Evolutionary conservation across 331 rosid genomes (phyloP).

Genomic region (Cydonia oblonga): DNA sequence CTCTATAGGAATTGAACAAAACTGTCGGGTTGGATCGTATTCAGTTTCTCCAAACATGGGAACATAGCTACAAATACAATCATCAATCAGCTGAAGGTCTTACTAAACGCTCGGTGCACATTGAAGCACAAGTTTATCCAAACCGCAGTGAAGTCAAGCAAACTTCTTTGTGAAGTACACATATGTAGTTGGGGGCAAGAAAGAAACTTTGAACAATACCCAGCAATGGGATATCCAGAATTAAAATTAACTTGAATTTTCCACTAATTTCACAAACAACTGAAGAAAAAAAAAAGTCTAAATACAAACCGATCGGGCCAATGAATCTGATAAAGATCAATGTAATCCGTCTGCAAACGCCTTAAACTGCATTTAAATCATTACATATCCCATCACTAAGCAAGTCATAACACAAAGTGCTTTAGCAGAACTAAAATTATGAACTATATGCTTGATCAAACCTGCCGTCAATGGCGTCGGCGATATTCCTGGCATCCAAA

Average conservation of each 20-base stretch:
- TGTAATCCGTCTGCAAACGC: conserved; percentile 65
- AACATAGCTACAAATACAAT: conserved; percentile 45
- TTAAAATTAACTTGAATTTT: not conserved
- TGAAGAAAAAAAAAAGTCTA: conserved; percentile 2
- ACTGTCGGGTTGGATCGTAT: conserved; percentile 58
- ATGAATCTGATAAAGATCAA: conserved; percentile 88
- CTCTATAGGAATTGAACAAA: conserved; percentile 45
- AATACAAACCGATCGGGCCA: conserved; percentile 98
- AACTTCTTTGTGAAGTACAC: not conserved
- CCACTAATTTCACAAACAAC: not conserved
- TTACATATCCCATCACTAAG: conserved; percentile 10
- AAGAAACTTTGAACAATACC: not conserved
- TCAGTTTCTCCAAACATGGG: conserved; percentile 92
- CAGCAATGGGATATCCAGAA: no score
- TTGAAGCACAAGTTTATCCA: not conserved
- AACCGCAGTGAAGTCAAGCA: not conserved
- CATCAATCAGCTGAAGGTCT: conserved; percentile 9
- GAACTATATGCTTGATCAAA: not conserved
- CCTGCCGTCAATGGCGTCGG: conserved; percentile 73
- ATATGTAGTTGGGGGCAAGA: not conserved
- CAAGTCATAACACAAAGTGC: not conserved
- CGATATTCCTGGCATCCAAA: conserved; percentile 58
- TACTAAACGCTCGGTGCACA: not conserved
- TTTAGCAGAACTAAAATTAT: not conserved
- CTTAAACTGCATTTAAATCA: conserved; percentile 52